A percentile compares a stretch with the other conserved stretches of the same genome.
These are phyloP conservation scores for Yueomyces sp. DNA, from an alignment of 805 yeast genomes.

Conservation along the genomic window DNA sequence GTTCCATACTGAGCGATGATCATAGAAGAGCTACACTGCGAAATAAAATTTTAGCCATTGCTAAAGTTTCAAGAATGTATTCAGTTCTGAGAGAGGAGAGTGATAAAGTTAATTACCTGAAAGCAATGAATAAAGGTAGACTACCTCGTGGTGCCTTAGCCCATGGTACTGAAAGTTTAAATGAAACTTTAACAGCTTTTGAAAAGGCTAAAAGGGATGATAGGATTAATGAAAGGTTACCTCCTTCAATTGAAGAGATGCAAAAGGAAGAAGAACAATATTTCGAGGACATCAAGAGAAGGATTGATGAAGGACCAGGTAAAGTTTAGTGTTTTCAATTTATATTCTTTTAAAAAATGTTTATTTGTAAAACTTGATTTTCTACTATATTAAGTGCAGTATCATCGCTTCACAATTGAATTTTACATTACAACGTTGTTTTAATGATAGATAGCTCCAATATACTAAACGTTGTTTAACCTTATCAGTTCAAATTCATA, in stretches of 20 bases:
- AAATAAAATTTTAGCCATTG: slow-evolving; percentile 87
- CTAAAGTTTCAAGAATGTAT: slow-evolving; percentile 90
- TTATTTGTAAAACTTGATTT: too few species aligned
- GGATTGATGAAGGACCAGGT: not conserved
- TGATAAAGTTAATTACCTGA: slow-evolving; percentile 71
- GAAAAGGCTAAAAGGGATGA: slow-evolving; percentile 78
- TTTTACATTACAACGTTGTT: too few species aligned
- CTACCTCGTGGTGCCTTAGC: slow-evolving; percentile 79
- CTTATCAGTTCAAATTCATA: too few species aligned
- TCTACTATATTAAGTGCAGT: too few species aligned
- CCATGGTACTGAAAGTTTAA: slow-evolving; percentile 72
- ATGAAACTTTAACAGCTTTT: slow-evolving; percentile 53
- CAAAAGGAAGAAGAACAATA: slow-evolving; percentile 32
- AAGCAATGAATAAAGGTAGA: slow-evolving; percentile 56
- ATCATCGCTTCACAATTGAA: too few species aligned
- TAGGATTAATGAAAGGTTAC: slow-evolving; percentile 72
- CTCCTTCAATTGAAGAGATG: slow-evolving; percentile 60
- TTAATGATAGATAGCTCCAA: too few species aligned
- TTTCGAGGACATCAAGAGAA: slow-evolving; percentile 7
- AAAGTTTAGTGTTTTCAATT: not conserved
- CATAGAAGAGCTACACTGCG: slow-evolving; percentile 43
- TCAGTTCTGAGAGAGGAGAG: slow-evolving; percentile 77
- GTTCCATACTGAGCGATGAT: slow-evolving; percentile 16
- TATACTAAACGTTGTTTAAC: too few species aligned
- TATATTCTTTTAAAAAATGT: too few species aligned